Evolutionary conservation across 2,329 filamentous ascomycete genomes (phyloP).

Genomic region (Ramularia endophylla): DNA sequence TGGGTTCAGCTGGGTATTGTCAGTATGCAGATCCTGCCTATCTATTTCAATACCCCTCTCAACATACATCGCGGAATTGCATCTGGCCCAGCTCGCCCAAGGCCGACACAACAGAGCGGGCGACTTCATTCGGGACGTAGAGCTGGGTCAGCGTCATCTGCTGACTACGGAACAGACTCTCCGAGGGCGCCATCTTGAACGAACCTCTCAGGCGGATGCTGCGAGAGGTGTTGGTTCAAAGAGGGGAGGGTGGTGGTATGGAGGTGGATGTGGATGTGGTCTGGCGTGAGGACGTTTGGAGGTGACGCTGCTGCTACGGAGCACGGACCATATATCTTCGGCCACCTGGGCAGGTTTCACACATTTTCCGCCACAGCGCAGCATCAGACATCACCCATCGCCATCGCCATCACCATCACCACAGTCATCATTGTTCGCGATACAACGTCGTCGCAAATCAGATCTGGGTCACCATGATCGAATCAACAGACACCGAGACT

Average conservation of each 20-base stretch:
- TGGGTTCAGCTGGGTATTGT: conserved; percentile 67
- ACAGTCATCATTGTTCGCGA: too few species aligned
- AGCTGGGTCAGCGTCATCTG: conserved; percentile 99
- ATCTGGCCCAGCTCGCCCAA: conserved; percentile 93
- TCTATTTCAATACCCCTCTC: not conserved
- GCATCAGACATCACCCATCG: too few species aligned
- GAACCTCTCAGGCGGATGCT: conserved; percentile 11
- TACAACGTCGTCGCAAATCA: too few species aligned
- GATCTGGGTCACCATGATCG: too few species aligned
- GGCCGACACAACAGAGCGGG: conserved; percentile 92
- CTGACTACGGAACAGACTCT: conserved; percentile 99
- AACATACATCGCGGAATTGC: conserved; percentile 90
- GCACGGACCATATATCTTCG: not conserved
- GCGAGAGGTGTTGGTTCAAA: conserved; percentile 8
- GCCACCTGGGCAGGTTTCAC: too few species aligned
- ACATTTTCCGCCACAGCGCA: too few species aligned
- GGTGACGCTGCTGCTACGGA: not conserved
- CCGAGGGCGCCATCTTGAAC: conserved; percentile 52
- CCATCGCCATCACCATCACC: too few species aligned
- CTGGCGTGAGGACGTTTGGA: not conserved
- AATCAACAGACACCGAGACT: too few species aligned
- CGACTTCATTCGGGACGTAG: conserved; percentile 98
- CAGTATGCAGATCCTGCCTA: conserved; percentile 15
- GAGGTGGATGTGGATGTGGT: conserved; percentile 7
- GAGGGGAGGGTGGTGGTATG: conserved; percentile 1